Evolutionary conservation across 2,329 filamentous ascomycete genomes (phyloP).

Genomic region (Fusarium vanettenii): DNA sequence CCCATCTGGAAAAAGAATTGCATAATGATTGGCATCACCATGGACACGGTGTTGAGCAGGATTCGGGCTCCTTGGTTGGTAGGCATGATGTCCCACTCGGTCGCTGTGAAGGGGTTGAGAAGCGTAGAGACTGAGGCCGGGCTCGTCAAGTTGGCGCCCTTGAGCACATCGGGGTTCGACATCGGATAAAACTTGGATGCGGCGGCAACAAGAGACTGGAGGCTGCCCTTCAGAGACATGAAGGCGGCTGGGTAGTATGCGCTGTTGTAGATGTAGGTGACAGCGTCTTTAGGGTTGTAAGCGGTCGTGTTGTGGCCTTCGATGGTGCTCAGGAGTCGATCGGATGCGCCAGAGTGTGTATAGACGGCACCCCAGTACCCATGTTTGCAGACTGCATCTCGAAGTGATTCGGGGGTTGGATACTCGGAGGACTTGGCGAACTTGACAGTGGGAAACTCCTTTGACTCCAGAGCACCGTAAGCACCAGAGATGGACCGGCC

Average conservation of each 20-base stretch:
- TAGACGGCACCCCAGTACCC: slow-evolving; percentile 52
- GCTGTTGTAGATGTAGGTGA: slow-evolving; percentile 50
- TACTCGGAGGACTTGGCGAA: slow-evolving; percentile 37
- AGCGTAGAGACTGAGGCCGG: slow-evolving; percentile 36
- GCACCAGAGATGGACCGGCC: slow-evolving; percentile 45
- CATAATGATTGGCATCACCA: slow-evolving; percentile 49
- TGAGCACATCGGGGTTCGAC: not conserved
- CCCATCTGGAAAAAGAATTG: slow-evolving; percentile 40
- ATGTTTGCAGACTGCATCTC: slow-evolving; percentile 47
- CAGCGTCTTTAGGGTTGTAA: slow-evolving; percentile 46
- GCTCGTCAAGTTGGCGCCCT: slow-evolving; percentile 31
- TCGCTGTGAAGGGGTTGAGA: slow-evolving; percentile 45
- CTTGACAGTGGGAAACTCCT: slow-evolving; percentile 45
- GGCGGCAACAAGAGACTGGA: slow-evolving; percentile 40
- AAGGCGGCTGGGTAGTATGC: slow-evolving; percentile 46
- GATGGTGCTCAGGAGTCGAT: slow-evolving; percentile 43
- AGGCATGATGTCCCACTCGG: slow-evolving; percentile 41
- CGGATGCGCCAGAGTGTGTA: slow-evolving; percentile 42
- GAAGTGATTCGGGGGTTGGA: slow-evolving; percentile 32
- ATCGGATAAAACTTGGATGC: slow-evolving; percentile 38
- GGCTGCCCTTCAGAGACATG: slow-evolving; percentile 40
- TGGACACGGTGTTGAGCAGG: slow-evolving; percentile 51
- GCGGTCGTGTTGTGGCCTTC: slow-evolving; percentile 23
- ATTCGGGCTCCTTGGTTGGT: slow-evolving; percentile 47
- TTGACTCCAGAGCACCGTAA: slow-evolving; percentile 41